Conservation (phyloP, 306 rosid species). For the Gastrolobium bilobum region DNA sequence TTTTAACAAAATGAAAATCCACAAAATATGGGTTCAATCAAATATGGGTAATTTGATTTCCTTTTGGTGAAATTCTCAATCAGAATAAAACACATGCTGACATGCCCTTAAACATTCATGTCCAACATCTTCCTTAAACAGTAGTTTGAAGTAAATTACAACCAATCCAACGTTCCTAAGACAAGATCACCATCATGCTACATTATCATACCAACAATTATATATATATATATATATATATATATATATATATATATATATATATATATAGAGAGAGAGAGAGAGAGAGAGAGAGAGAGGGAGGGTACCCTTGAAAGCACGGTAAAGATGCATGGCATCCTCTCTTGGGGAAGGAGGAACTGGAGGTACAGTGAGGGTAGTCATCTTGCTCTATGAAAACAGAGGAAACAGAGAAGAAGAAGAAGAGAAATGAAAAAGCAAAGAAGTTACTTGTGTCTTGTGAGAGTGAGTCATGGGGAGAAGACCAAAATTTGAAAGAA, state of each 20-base stretch:
- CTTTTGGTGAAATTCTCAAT: background rate
- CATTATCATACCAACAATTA: background rate
- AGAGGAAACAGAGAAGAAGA: constrained; percentile 5
- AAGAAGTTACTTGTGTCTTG: too few species aligned
- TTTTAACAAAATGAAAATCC: background rate
- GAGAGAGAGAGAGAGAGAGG: background rate
- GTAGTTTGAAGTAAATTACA: background rate
- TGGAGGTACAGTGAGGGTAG: constrained; percentile 69
- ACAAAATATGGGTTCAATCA: background rate
- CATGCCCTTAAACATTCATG: background rate
- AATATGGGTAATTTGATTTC: constrained; percentile 13
- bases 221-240: too few species aligned
- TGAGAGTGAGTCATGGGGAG: too few species aligned
- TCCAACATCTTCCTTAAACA: background rate
- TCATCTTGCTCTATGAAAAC: constrained; percentile 32
- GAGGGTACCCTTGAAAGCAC: constrained; percentile 79
- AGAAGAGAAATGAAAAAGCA: background rate
- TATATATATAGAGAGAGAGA: background rate
- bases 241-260: too few species aligned
- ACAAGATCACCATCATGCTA: background rate
- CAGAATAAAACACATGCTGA: background rate
- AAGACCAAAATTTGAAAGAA: too few species aligned
- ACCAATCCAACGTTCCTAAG: background rate
- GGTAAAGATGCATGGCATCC: constrained; percentile 75
- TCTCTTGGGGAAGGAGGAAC: constrained; percentile 73